Conservation (phyloP, 2,329 filamentous ascomycete genomes). For the Trichoderma afroharzianum region DNA sequence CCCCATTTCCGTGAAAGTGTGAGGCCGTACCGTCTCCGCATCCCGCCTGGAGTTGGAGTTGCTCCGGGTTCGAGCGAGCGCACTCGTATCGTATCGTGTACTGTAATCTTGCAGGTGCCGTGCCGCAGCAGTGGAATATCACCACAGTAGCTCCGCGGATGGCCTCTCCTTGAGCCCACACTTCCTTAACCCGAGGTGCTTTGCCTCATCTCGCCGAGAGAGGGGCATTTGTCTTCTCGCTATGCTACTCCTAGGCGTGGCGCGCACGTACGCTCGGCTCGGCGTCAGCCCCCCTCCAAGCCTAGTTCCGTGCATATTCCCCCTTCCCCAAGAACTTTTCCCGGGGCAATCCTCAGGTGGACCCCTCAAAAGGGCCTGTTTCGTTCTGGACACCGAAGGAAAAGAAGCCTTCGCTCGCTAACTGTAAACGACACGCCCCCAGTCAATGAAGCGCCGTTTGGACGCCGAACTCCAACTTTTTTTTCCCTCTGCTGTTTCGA, state of each 20-base stretch:
- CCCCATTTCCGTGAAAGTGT: slow-evolving; percentile 10
- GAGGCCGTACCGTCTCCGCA: slow-evolving; percentile 1
- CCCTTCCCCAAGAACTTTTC: not conserved
- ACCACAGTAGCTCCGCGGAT: too few species aligned
- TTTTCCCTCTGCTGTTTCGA: not conserved
- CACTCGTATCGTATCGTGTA: not conserved
- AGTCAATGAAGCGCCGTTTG: not conserved
- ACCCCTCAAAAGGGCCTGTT: slow-evolving; percentile 3
- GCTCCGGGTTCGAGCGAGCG: not conserved
- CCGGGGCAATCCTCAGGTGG: slow-evolving; percentile 14
- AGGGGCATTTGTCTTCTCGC: not conserved
- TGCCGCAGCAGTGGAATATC: not conserved
- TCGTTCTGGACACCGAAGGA: slow-evolving; percentile 15
- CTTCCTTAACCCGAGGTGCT: not conserved
- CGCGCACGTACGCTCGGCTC: not conserved
- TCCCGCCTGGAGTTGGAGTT: not conserved
- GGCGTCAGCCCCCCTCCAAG: slow-evolving; percentile 11
- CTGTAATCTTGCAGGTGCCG: not conserved
- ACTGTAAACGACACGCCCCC: not conserved
- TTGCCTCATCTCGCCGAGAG: slow-evolving; percentile 5
- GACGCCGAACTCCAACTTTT: slow-evolving; percentile 4
- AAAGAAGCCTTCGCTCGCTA: slow-evolving; percentile 12
- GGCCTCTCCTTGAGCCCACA: not conserved
- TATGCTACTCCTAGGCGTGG: not conserved
- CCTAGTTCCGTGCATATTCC: slow-evolving; percentile 1